These are phyloP conservation scores for Colletotrichum phormii DNA, from an alignment of 2,329 filamentous ascomycete species.

Conservation along the genomic window DNA sequence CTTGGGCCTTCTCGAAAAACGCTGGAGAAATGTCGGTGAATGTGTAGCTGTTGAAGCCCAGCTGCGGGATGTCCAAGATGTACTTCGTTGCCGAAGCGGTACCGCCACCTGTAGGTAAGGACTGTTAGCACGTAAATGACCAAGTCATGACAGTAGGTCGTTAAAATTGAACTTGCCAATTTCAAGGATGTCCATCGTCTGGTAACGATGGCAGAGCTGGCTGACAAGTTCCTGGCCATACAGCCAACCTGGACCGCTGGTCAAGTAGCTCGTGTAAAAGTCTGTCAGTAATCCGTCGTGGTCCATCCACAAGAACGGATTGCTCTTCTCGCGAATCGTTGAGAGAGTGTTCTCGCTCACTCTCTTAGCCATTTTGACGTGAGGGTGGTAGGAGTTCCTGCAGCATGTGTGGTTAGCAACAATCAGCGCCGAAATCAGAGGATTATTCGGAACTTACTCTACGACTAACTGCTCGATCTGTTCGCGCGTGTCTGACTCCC, in stretches of 20 bases:
- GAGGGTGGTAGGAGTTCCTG: slow-evolving; percentile 1
- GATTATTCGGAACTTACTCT: background rate
- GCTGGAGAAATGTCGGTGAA: slow-evolving; percentile 42
- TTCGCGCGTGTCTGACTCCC: slow-evolving; percentile 1
- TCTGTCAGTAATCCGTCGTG: slow-evolving; percentile 13
- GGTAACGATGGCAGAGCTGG: slow-evolving; percentile 3
- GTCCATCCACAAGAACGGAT: slow-evolving; percentile 24
- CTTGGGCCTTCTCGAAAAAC: slow-evolving; percentile 41
- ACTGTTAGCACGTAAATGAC: too few relatives aligned
- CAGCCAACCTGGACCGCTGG: slow-evolving; percentile 7
- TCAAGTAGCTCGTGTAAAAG: slow-evolving; percentile 22
- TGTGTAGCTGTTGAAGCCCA: slow-evolving; percentile 38
- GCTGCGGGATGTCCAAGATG: background rate
- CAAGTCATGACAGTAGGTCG: too few relatives aligned
- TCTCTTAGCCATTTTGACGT: background rate
- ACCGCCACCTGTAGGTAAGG: background rate
- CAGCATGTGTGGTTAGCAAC: background rate
- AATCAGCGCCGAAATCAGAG: too few relatives aligned
- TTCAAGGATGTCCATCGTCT: slow-evolving; percentile 42
- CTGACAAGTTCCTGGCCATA: background rate
- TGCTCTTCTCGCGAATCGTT: slow-evolving; percentile 14
- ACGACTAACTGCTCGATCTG: background rate
- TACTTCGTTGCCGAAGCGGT: slow-evolving; percentile 17
- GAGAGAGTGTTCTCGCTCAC: slow-evolving; percentile 6
- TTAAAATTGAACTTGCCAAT: slow-evolving; percentile 35